These are phyloP conservation scores for Salvia miltiorrhiza DNA, from an alignment of 257 asterid species.

Conservation along the genomic window DNA sequence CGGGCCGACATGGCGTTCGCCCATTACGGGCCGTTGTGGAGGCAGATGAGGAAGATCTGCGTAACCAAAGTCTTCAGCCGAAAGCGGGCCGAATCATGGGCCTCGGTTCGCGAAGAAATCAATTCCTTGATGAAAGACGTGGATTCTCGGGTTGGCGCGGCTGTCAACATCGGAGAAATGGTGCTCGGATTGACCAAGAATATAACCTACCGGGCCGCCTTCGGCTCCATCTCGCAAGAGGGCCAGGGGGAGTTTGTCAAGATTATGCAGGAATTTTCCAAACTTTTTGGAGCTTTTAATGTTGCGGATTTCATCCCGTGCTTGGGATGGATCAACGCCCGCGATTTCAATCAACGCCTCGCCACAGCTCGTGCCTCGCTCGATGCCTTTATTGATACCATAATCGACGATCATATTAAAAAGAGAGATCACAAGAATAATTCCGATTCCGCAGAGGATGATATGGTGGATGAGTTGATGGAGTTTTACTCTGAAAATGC, in stretches of 20 bases:
- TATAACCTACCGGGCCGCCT: slow-evolving; percentile 67
- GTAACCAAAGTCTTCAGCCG: slow-evolving; percentile 78
- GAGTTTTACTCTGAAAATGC: slow-evolving; percentile 44
- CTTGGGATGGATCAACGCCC: slow-evolving; percentile 53
- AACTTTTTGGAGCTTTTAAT: slow-evolving; percentile 69
- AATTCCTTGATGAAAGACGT: slow-evolving; percentile 25
- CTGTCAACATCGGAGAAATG: slow-evolving; percentile 52
- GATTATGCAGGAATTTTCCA: slow-evolving; percentile 67
- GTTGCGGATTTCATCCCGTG: slow-evolving; percentile 67
- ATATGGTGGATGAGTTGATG: slow-evolving; percentile 76
- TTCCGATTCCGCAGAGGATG: slow-evolving; percentile 5
- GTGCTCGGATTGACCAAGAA: slow-evolving; percentile 62
- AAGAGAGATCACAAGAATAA: slow-evolving; percentile 12
- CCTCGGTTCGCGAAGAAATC: slow-evolving; percentile 68
- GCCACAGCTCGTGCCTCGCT: slow-evolving; percentile 53
- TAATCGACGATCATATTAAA: slow-evolving; percentile 59
- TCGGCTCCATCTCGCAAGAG: slow-evolving; percentile 52
- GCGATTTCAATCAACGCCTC: slow-evolving; percentile 30
- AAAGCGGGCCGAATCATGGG: slow-evolving; percentile 78
- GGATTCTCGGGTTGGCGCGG: background rate
- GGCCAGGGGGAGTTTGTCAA: slow-evolving; percentile 64
- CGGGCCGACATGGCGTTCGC: slow-evolving; percentile 89
- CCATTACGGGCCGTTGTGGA: slow-evolving; percentile 85
- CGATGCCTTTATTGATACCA: slow-evolving; percentile 60
- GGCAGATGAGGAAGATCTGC: slow-evolving; percentile 76